Evolutionary conservation across 2,329 filamentous ascomycete species (phyloP).

Genomic region (Fonsecaea erecta): DNA sequence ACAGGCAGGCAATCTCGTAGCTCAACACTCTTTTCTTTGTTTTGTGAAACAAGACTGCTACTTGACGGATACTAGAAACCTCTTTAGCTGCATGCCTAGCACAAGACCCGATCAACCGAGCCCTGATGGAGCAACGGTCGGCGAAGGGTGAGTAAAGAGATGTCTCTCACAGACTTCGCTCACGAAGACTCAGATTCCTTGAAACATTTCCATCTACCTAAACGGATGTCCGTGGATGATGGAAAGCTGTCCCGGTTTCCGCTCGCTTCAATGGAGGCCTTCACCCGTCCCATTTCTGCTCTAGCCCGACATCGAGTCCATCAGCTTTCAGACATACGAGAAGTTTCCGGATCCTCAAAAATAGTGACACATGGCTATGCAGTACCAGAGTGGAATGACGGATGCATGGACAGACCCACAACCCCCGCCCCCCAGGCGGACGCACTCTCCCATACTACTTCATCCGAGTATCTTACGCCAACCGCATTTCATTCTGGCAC

Average conservation of each 20-base stretch:
- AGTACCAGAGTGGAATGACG: slow-evolving; percentile 22
- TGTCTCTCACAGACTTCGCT: neutral
- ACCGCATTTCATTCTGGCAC: slow-evolving; percentile 16
- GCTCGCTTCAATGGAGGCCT: slow-evolving; percentile 26
- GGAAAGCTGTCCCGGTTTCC: slow-evolving; percentile 23
- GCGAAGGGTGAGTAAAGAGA: slow-evolving; percentile 18
- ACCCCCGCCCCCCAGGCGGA: slow-evolving; percentile 18
- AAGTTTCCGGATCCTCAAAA: slow-evolving; percentile 34
- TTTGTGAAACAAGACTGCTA: neutral
- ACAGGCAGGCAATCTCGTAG: neutral
- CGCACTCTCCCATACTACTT: slow-evolving; percentile 29
- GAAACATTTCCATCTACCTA: slow-evolving; percentile 20
- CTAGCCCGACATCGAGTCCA: slow-evolving; percentile 31
- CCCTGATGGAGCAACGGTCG: slow-evolving; percentile 23
- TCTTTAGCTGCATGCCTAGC: slow-evolving; percentile 13
- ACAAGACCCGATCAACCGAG: neutral
- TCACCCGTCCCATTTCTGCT: slow-evolving; percentile 31
- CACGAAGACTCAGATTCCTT: slow-evolving; percentile 22
- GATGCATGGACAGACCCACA: slow-evolving; percentile 23
- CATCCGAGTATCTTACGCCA: slow-evolving; percentile 31
- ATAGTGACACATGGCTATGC: slow-evolving; percentile 2
- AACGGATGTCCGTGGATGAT: slow-evolving; percentile 28
- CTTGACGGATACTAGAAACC: slow-evolving; percentile 11
- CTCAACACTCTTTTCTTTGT: slow-evolving; percentile 6
- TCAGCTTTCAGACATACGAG: slow-evolving; percentile 36